A percentile compares a stretch with the other conserved stretches of the same genome.
phyloP scores from a whole-genome alignment of 306 rosid species.

The Vicia sativa region DNA sequence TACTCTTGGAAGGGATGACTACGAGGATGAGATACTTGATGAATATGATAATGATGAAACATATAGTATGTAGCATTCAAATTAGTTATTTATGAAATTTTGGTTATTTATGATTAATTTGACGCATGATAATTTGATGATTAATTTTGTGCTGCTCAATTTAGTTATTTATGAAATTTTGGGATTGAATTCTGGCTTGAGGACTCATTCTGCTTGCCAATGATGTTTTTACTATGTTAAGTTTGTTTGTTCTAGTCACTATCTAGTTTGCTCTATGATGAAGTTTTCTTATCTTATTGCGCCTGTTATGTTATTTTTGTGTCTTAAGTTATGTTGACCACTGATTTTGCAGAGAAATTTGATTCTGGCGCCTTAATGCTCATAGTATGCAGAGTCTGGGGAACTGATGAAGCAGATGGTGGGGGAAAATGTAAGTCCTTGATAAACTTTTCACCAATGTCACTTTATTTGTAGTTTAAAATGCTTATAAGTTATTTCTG shows the following conservation, averaged over 20 bases:
- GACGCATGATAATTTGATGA: slow-evolving; percentile 1
- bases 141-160: slow-evolving; percentile 9
- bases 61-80: slow-evolving; percentile 39
- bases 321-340: slow-evolving; percentile 31
- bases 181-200: not conserved
- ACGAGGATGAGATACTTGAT: slow-evolving; percentile 64
- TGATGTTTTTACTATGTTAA: not conserved
- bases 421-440: slow-evolving; percentile 65
- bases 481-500: slow-evolving; percentile 33
- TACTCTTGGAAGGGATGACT: slow-evolving; percentile 72
- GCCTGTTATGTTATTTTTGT: slow-evolving; percentile 22
- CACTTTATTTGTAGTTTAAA: slow-evolving; percentile 2
- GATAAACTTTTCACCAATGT: slow-evolving; percentile 9
- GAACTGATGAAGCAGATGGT: slow-evolving; percentile 41
- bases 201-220: slow-evolving; percentile 2
- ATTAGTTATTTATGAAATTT: no score
- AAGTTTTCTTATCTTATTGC: not conserved
- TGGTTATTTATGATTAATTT: not conserved
- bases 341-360: slow-evolving; percentile 50
- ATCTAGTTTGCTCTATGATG: not conserved
- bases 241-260: not conserved
- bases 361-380: slow-evolving; percentile 22
- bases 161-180: not conserved
- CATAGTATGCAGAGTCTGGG: slow-evolving; percentile 39
- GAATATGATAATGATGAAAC: slow-evolving; percentile 48